phyloP scores from a whole-genome alignment of 2,329 filamentous ascomycete genomes.

The Hymenoscyphus repandus region DNA sequence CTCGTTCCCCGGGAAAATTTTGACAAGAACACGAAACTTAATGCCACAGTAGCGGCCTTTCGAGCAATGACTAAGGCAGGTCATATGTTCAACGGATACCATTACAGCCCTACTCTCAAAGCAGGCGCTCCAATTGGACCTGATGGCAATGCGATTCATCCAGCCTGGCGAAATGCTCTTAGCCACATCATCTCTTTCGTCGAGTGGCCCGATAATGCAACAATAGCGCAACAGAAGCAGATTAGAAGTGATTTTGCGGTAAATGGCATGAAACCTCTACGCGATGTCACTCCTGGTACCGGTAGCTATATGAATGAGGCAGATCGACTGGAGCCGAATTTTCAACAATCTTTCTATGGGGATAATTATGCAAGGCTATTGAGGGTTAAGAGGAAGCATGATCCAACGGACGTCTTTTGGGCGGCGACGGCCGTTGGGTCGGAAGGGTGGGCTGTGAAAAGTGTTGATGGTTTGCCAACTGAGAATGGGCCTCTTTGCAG shows the following conservation, averaged over 20 bases:
- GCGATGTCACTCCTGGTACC: conserved; percentile 31
- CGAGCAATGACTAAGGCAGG: conserved; percentile 29
- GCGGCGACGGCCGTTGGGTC: not conserved
- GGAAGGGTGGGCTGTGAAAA: conserved; percentile 3
- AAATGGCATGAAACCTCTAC: not conserved
- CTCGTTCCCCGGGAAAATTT: conserved; percentile 37
- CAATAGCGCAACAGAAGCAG: conserved; percentile 34
- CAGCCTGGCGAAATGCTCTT: conserved; percentile 12
- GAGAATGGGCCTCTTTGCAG: conserved; percentile 16
- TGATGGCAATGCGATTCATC: conserved; percentile 12
- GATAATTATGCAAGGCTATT: conserved; percentile 13
- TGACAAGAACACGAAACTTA: conserved; percentile 23
- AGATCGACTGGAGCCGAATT: conserved; percentile 24
- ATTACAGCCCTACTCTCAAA: conserved; percentile 6
- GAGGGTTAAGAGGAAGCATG: conserved; percentile 27
- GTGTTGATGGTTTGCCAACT: conserved; percentile 11
- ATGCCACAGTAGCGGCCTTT: conserved; percentile 27
- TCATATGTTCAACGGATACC: conserved; percentile 29
- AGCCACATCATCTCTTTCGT: conserved; percentile 12
- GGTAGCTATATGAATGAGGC: conserved; percentile 31
- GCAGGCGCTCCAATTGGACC: not conserved
- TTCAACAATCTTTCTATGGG: conserved; percentile 13
- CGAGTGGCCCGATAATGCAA: conserved; percentile 28
- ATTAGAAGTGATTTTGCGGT: conserved; percentile 1
- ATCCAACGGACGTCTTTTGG: conserved; percentile 29